These are phyloP conservation scores for Rhizomucor pusillus DNA, from an alignment of 371 early-diverging fungal genomes.

Conservation along the genomic window DNA sequence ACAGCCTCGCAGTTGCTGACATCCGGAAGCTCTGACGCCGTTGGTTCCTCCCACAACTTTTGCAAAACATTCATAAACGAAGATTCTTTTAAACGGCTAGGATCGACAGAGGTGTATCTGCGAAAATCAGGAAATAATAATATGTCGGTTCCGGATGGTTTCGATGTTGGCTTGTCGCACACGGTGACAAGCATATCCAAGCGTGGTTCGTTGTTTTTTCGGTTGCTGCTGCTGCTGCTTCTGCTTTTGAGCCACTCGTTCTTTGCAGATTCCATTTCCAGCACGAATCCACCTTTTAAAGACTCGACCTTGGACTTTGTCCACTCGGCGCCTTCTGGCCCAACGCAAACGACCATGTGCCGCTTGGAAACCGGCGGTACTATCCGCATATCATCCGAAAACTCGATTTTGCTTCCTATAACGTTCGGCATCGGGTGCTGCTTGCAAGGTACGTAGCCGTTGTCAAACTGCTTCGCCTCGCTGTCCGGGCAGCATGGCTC, in stretches of 20 bases:
- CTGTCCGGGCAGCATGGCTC: slow-evolving; percentile 42
- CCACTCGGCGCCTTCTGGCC: slow-evolving; percentile 42
- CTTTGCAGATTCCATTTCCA: not conserved
- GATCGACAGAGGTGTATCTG: slow-evolving; percentile 16
- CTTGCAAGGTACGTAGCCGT: slow-evolving; percentile 42
- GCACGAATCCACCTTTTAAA: slow-evolving; percentile 22
- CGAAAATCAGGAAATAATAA: slow-evolving; percentile 44
- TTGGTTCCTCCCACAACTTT: slow-evolving; percentile 26
- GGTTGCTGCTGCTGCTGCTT: slow-evolving; percentile 5
- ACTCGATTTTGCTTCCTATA: slow-evolving; percentile 42
- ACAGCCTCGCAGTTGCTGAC: slow-evolving; percentile 12
- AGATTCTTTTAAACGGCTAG: slow-evolving; percentile 4
- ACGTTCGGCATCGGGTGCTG: slow-evolving; percentile 43
- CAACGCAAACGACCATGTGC: slow-evolving; percentile 45
- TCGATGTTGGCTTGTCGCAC: slow-evolving; percentile 19
- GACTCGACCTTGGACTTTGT: slow-evolving; percentile 37
- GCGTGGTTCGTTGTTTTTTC: not conserved
- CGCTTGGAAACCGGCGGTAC: too few relatives aligned
- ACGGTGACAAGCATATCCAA: slow-evolving; percentile 28
- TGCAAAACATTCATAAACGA: slow-evolving; percentile 17
- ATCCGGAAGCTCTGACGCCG: slow-evolving; percentile 2
- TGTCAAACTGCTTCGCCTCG: slow-evolving; percentile 8
- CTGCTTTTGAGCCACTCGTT: slow-evolving; percentile 1
- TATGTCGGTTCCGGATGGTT: slow-evolving; percentile 23
- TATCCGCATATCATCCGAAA: slow-evolving; percentile 30